These are phyloP conservation scores for Candida neerlandica DNA, from an alignment of 1,139 yeast species.

Conservation along the genomic window DNA sequence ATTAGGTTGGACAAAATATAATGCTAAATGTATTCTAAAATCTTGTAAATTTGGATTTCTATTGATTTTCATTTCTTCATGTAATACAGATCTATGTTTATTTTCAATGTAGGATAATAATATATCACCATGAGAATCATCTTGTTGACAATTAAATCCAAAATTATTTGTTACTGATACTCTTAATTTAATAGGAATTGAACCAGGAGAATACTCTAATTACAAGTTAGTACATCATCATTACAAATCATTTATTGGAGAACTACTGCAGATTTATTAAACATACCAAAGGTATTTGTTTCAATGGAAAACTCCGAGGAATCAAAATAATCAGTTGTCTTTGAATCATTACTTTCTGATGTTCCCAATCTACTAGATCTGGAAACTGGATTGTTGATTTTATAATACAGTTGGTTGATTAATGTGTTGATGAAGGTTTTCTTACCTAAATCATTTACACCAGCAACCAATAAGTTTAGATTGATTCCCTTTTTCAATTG, in stretches of 20 bases:
- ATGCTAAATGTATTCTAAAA: slow-evolving; percentile 62
- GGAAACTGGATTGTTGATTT: slow-evolving; percentile 2
- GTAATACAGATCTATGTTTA: slow-evolving; percentile 56
- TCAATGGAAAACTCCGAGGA: slow-evolving; percentile 9
- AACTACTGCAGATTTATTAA: no score
- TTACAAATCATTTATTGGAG: slow-evolving; percentile 14
- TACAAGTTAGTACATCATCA: background rate
- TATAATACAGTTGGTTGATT: slow-evolving; percentile 23
- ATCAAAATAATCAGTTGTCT: background rate
- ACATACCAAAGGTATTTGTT: slow-evolving; percentile 18
- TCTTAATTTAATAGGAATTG: slow-evolving; percentile 28
- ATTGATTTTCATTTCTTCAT: slow-evolving; percentile 62
- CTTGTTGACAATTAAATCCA: slow-evolving; percentile 35
- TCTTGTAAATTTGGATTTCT: slow-evolving; percentile 58
- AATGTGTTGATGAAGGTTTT: slow-evolving; percentile 35
- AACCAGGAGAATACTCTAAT: slow-evolving; percentile 9
- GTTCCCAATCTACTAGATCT: background rate
- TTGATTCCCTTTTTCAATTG: slow-evolving; percentile 22
- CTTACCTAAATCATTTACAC: slow-evolving; percentile 40
- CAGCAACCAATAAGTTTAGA: slow-evolving; percentile 33
- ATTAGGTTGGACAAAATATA: slow-evolving; percentile 62
- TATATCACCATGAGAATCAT: slow-evolving; percentile 4
- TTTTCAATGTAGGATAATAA: slow-evolving; percentile 44
- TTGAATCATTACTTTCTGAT: background rate
- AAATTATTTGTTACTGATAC: slow-evolving; percentile 29